Conservation (phyloP, 225 moss, liverwort and hornwort species). For the Takakia lepidozioides region DNA sequence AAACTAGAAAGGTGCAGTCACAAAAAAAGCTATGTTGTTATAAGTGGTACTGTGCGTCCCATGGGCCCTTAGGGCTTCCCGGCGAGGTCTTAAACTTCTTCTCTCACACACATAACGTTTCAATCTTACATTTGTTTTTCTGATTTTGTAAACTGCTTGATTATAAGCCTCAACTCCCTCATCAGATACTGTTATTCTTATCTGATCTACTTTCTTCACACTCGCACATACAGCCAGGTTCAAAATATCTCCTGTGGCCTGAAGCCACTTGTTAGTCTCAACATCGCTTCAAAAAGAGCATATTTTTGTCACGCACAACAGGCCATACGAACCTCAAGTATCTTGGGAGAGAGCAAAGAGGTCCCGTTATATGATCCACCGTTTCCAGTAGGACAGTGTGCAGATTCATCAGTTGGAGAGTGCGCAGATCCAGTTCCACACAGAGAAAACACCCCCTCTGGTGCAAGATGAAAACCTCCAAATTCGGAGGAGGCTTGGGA, state of each 20-base stretch:
- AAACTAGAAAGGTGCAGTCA: background rate
- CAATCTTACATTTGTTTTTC: too few relatives aligned
- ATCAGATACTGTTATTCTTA: background rate
- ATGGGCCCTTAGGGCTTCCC: background rate
- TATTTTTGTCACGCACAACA: too few relatives aligned
- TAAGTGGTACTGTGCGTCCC: background rate
- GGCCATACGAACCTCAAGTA: conserved; percentile 29
- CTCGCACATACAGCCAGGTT: too few relatives aligned
- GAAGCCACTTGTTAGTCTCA: too few relatives aligned
- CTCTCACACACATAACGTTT: background rate
- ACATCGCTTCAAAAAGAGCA: too few relatives aligned
- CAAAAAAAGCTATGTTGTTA: background rate
- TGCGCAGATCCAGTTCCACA: conserved; percentile 9
- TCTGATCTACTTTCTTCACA: too few relatives aligned
- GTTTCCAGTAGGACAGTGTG: background rate
- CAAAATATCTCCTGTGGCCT: too few relatives aligned
- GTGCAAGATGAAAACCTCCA: conserved; percentile 3
- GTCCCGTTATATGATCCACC: too few relatives aligned
- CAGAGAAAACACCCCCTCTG: background rate
- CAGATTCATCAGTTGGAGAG: background rate
- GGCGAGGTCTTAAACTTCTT: background rate
- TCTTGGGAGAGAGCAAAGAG: too few relatives aligned
- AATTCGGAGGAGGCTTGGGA: conserved; percentile 9
- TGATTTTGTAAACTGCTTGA: background rate
- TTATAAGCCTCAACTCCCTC: background rate